Base-by-base conservation (phyloP, 805 yeast genomes). In the Wickerhamomyces chaumierensis region DNA sequence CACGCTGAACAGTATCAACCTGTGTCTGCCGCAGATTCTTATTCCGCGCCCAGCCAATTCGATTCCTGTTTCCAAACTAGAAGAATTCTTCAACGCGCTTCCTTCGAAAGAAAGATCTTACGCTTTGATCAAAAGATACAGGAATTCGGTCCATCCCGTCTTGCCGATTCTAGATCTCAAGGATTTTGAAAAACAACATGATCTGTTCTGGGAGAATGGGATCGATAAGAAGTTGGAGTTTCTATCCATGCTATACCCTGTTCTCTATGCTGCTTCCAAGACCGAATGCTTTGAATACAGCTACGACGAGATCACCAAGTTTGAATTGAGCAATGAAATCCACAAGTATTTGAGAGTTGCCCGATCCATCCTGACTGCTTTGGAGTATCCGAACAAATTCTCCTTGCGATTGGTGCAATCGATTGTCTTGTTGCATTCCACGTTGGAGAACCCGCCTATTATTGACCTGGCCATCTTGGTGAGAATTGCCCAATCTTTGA, bases 241-340 rank as follows among this genome's bases (percentile, higher is more conserved):
- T 48, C 66, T 68, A 43, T 62, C 72, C 7, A 51, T 67, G 1
- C 60, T 73, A 39, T 71, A 72, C 45, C 75, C 81, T 0, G 66
- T 75, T 2, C 51, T 73, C 11, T 75, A 73, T 51, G 79, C 80
- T 3, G 68, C 79, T 3, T 66, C 77, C 2, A 73, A 73, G 25
- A 71, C 79, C 11, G 75, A 73, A 47, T 75, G 70, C 49, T 78
- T 74, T 48, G 80, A 74, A 46, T 66, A 64, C 44, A 73, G 73
- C 43, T 68, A 73, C 42, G 54, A 49, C 36, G 54, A 51, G 37
- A 47, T 55, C 23, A 51, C 57, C 6, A 48, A 48, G 34, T 52
- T 50, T 19, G 58, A 52, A 28, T 41, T 54, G 19, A 53, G 56
- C 35, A 67, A 67, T 44, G 74, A 71, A 45, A 69, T 74, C 45